These are phyloP conservation scores for Verticillium zaregamsianum DNA, from an alignment of 2,329 filamentous ascomycete genomes.

Conservation along the genomic window DNA sequence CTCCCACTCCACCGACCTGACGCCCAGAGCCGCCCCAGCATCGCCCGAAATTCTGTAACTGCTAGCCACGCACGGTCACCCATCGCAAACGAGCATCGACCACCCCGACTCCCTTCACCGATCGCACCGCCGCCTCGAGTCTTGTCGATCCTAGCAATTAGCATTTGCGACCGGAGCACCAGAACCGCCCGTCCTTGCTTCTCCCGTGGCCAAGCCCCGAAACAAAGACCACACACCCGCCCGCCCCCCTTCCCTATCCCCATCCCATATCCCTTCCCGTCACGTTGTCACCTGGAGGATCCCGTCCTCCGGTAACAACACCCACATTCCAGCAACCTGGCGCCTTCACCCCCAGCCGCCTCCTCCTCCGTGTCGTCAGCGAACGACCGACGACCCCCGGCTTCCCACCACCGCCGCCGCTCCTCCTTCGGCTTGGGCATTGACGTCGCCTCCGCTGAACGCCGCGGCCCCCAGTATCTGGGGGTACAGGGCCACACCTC, in stretches of 20 bases:
- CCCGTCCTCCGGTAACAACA: conserved; percentile 14
- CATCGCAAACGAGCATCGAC: not conserved
- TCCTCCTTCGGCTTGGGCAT: conserved; percentile 26
- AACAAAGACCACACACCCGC: not conserved
- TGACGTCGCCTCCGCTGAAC: conserved; percentile 24
- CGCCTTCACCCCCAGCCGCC: conserved; percentile 10
- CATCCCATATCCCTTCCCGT: conserved; percentile 4
- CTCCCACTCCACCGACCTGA: not conserved
- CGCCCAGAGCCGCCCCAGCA: not conserved
- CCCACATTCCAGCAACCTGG: conserved; percentile 13
- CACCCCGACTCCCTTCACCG: not conserved
- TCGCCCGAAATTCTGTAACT: not conserved
- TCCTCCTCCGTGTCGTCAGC: conserved; percentile 14
- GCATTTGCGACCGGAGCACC: not conserved
- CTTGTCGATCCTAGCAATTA: not conserved
- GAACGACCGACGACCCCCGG: conserved; percentile 18
- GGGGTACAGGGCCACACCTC: conserved; percentile 32
- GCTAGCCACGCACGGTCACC: not conserved
- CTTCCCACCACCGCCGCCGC: conserved; percentile 25
- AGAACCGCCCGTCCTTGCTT: not conserved
- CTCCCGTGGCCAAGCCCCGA: not conserved
- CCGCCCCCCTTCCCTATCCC: not conserved
- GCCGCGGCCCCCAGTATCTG: conserved; percentile 28
- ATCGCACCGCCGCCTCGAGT: not conserved
- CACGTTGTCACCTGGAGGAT: conserved; percentile 13